Base-by-base conservation (phyloP, 2,329 filamentous ascomycete species). In the Fusarium sp. region DNA sequence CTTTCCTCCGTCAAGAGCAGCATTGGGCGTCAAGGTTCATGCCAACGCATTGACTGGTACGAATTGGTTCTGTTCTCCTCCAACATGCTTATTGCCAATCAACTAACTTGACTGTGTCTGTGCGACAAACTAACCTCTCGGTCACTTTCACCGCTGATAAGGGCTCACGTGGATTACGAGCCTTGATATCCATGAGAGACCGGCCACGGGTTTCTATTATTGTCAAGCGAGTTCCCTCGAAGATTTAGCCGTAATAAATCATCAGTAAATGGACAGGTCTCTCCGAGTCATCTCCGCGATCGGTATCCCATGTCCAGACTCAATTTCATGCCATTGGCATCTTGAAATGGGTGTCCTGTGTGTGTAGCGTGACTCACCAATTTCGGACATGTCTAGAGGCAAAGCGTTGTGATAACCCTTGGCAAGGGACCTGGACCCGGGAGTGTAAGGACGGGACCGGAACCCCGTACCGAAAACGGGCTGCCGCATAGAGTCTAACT, bases 401-500 rank as follows among this genome's bases (percentile, higher is more conserved):
- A 50, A 68, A 69, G 44, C 35, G 33, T 60, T 67, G 33, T 41
- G 35, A 37, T 23, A 45, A 44, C 53, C 60, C 60, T 70, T 63
- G 53, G 45, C 48, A 67, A 70, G 60, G 69, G 52, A 64, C 66
- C 48, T 62, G 44, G 58, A 57, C 53, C 44, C 45, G 61, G 50
- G 60, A 60, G 55, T 60, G 54, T 30, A 32, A 54, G 53, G 57
- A 59, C 69, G 69, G 64, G 60, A 66, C 60, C 62, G 56, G 67
- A 60, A 65, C 59, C 46, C 54, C 63, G 53, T 63, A 63, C 68
- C 64, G 61, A 69, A 57, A 64, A 70, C 63, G 64, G 63, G 72
- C 62, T 59, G 62, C 60, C 64, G 64, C 69, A 68, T 64, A 41
- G 54, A 67, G 68, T 60, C 66, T 63, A 75, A 75, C 50, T 63